These are phyloP conservation scores for Erysimum cheiranthoides DNA, from an alignment of 345 rosid species.

Conservation along the genomic window DNA sequence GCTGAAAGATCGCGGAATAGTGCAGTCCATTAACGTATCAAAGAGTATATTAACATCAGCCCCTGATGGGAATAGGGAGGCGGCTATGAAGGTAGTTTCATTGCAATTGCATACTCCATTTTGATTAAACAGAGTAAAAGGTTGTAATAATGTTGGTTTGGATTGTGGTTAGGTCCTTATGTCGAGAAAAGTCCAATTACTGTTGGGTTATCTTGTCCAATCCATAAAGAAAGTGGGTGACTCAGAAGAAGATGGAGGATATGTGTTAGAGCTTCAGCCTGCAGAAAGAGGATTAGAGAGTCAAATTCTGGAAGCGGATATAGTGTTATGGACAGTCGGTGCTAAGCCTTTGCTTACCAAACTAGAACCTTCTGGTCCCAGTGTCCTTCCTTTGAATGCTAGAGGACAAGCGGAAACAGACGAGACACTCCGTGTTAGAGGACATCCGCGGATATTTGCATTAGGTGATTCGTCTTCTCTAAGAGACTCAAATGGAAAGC, in stretches of 20 bases:
- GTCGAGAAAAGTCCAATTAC: constrained; percentile 77
- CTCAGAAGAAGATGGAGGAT: constrained; percentile 55
- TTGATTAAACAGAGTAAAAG: constrained; percentile 4
- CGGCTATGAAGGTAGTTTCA: constrained; percentile 71
- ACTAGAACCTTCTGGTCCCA: constrained; percentile 54
- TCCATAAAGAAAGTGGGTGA: constrained; percentile 47
- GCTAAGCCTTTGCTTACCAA: constrained; percentile 79
- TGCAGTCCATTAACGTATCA: constrained; percentile 78
- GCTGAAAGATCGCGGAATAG: constrained; percentile 76
- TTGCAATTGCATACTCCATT: constrained; percentile 17
- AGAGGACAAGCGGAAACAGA: constrained; percentile 96
- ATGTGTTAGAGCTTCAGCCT: constrained; percentile 81
- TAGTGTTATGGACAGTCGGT: constrained; percentile 94
- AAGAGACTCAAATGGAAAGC: constrained; percentile 77
- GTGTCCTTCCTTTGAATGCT: constrained; percentile 69
- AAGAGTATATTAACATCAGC: constrained; percentile 78
- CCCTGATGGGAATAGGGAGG: constrained; percentile 89
- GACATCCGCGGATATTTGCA: constrained; percentile 91
- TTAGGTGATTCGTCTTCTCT: constrained; percentile 88
- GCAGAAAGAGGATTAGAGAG: constrained; percentile 72
- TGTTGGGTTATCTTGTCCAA: constrained; percentile 78
- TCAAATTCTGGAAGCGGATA: constrained; percentile 74
- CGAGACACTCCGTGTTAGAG: constrained; percentile 93
- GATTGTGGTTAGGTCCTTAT: constrained; percentile 66
- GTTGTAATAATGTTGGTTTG: constrained; percentile 3